phyloP scores from a whole-genome alignment of 805 yeast genomes.

The Monosporozyma aerobia region DNA sequence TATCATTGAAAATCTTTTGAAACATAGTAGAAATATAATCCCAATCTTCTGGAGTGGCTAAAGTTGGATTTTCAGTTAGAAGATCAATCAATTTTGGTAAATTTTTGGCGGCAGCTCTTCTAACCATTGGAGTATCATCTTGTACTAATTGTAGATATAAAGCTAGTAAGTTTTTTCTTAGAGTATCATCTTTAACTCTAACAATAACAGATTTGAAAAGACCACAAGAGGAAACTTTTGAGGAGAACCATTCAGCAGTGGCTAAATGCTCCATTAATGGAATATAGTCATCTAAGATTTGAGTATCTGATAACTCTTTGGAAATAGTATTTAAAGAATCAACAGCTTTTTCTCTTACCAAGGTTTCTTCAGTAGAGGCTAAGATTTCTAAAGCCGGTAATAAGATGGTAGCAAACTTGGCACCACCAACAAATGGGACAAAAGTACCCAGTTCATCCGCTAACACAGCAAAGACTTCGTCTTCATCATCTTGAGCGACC shows the following conservation, averaged over 20 bases:
- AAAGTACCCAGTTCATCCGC: slow-evolving; percentile 86
- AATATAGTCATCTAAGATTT: slow-evolving; percentile 56
- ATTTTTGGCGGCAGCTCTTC: slow-evolving; percentile 84
- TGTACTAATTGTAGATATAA: slow-evolving; percentile 61
- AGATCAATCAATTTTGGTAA: slow-evolving; percentile 66
- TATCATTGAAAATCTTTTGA: slow-evolving; percentile 65
- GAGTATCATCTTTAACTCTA: slow-evolving; percentile 42
- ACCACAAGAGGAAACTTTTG: slow-evolving; percentile 86
- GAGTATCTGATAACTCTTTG: slow-evolving; percentile 49
- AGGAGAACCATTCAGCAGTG: slow-evolving; percentile 89
- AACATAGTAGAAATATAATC: slow-evolving; percentile 76
- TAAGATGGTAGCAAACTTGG: slow-evolving; percentile 47
- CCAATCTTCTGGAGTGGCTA: slow-evolving; percentile 54
- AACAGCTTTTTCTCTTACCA: slow-evolving; percentile 91
- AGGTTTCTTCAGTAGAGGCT: slow-evolving; percentile 90
- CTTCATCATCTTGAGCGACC: slow-evolving; percentile 94
- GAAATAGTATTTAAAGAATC: slow-evolving; percentile 71
- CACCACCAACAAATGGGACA: slow-evolving; percentile 84
- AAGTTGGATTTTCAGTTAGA: slow-evolving; percentile 39
- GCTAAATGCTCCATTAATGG: slow-evolving; percentile 72
- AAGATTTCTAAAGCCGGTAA: slow-evolving; percentile 68
- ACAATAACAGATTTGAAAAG: slow-evolving; percentile 62
- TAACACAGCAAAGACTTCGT: slow-evolving; percentile 88
- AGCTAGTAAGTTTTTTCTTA: slow-evolving; percentile 53
- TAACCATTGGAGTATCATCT: slow-evolving; percentile 97